Evolutionary conservation across 371 early-diverging fungal species (phyloP), one percentile per base, ranked within the genome.

Genomic region (Circinella minor): DNA sequence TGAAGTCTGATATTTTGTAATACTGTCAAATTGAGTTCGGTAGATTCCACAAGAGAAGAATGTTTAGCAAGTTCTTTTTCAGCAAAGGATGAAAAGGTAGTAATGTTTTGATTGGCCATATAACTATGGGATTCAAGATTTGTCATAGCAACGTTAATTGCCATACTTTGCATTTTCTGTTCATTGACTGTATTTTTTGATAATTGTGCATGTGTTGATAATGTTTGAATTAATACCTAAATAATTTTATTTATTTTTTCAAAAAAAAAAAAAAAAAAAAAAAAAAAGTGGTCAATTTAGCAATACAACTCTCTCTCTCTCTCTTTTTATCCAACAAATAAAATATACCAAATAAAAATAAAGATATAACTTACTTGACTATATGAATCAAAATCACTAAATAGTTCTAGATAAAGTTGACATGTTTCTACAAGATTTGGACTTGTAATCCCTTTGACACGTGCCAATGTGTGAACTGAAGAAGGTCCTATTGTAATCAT

Each of bases 131-230:
- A 72, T 48, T 84, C 86, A 14, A 90, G 66, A 66, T 89, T 90
- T n/a, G 83, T 81, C 55, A 88, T 64, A 4, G 89, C 90, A 0
- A 88, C 90, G 38, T 82, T 83, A 10, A 90, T 69, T 18, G 90
- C 90, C 80, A 84, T 82, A 36, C 80, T 73, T 66, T 90, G 90
- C 3, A 80, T 69, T 43, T 84, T 80, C 55, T 86, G 85, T 51
- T 88, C 86, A 34, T 81, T 78, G 39, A 85, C 81, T 20, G 86
- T 79, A 3, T 70, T 71, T 65, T 80, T 79, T 43, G 86, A 82
- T 27, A 85, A 51, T 13, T 74, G 74, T 3, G 79, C 76, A 71
- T 90, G 88, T 0, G 74, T 70, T 8, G 71, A 69, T 6, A 80
- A 11, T 18, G 57, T 34, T n/a, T 57, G 57, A 70, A 15, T 18